These are phyloP conservation scores for Pestalotiopsis sp. DNA, from an alignment of 2,329 filamentous ascomycete genomes.

Conservation along the genomic window DNA sequence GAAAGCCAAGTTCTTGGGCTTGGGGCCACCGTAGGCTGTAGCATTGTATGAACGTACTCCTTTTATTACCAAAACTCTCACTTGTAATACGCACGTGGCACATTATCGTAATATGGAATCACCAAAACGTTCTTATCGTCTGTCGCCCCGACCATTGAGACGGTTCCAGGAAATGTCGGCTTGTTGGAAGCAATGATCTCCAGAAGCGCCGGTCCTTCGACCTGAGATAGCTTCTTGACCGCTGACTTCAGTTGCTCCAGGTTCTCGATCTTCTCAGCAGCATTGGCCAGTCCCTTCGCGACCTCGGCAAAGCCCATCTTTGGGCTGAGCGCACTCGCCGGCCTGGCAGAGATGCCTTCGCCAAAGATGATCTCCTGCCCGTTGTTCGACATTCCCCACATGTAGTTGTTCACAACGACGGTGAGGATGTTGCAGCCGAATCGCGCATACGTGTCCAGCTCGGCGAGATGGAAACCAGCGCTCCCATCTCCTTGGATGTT, in stretches of 20 bases:
- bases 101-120: conserved; percentile 51
- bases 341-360: conserved; percentile 23
- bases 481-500: conserved; percentile 48
- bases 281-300: conserved; percentile 40
- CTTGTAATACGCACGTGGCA: conserved; percentile 28
- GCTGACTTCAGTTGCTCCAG: conserved; percentile 31
- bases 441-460: conserved; percentile 46
- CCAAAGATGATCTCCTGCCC: conserved; percentile 47
- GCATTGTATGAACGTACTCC: not conserved
- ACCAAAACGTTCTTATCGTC: conserved; percentile 45
- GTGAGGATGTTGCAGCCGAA: conserved; percentile 42
- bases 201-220: conserved; percentile 35
- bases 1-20: too few relatives aligned
- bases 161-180: conserved; percentile 36
- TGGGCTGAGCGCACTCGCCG: conserved; percentile 35
- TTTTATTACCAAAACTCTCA: not conserved
- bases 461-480: conserved; percentile 46
- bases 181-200: conserved; percentile 42
- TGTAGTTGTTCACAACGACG: conserved; percentile 44
- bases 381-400: conserved; percentile 46
- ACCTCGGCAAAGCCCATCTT: conserved; percentile 38
- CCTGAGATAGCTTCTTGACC: conserved; percentile 31
- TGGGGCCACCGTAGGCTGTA: too few relatives aligned
- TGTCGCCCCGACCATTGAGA: conserved; percentile 44
- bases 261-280: conserved; percentile 27